Conservation (phyloP, 495 filamentous ascomycete genomes). For the Xylaria cubensis region DNA sequence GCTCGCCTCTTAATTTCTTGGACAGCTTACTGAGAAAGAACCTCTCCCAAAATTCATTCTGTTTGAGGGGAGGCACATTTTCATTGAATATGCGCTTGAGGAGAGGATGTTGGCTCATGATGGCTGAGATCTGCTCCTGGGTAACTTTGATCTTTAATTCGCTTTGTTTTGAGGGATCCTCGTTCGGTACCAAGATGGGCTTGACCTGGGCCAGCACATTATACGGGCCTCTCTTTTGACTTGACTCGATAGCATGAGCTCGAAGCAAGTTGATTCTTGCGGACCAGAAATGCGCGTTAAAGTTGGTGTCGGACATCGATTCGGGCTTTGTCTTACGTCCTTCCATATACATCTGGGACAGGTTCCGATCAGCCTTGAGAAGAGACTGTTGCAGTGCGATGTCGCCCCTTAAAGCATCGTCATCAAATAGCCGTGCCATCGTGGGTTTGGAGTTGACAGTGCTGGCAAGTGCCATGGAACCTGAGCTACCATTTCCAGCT, state of each 20-base stretch:
- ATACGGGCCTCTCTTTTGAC: constrained; percentile 84
- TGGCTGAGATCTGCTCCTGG: constrained; percentile 90
- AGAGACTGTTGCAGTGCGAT: constrained; percentile 84
- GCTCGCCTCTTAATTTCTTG: constrained; percentile 90
- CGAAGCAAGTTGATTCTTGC: constrained; percentile 82
- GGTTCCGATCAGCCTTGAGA: constrained; percentile 72
- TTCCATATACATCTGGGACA: constrained; percentile 83
- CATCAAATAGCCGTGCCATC: constrained; percentile 73
- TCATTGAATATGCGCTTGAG: constrained; percentile 92
- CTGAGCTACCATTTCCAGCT: constrained; percentile 53
- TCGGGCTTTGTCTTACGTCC: constrained; percentile 79
- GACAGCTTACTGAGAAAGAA: constrained; percentile 91
- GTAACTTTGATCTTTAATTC: constrained; percentile 81
- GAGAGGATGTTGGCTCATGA: constrained; percentile 91
- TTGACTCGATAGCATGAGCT: constrained; percentile 86
- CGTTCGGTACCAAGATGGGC: constrained; percentile 70
- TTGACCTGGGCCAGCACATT: constrained; percentile 94
- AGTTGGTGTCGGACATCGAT: constrained; percentile 74
- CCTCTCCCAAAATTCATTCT: constrained; percentile 85
- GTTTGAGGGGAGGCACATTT: constrained; percentile 81
- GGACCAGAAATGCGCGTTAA: constrained; percentile 93
- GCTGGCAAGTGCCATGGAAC: constrained; percentile 56
- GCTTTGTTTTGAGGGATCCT: constrained; percentile 49
- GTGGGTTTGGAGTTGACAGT: constrained; percentile 52
- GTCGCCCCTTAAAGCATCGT: constrained; percentile 73